Evolutionary conservation across 176 grass and related monocot species (phyloP).

Genomic region (Zoysia japonica): DNA sequence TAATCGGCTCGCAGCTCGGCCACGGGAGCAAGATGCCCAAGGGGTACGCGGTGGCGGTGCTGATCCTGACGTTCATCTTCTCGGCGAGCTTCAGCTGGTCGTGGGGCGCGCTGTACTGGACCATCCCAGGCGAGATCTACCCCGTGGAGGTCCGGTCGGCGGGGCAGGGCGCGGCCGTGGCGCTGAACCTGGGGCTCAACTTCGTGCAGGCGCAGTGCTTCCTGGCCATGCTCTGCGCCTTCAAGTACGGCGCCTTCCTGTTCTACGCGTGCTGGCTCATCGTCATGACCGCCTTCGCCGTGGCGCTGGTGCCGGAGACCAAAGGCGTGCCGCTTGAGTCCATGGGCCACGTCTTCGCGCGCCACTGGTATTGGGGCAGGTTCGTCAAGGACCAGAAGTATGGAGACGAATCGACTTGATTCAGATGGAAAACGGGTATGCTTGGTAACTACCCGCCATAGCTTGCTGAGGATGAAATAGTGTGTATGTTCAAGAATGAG

Average conservation of each 20-base stretch:
- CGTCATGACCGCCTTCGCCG: constrained; percentile 70
- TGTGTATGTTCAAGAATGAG: neutral
- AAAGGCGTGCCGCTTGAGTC: constrained; percentile 66
- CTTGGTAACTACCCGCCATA: neutral
- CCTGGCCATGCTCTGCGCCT: constrained; percentile 74
- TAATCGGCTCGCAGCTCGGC: constrained; percentile 52
- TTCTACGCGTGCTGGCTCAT: constrained; percentile 67
- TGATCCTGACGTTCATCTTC: constrained; percentile 59
- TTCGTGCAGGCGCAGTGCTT: constrained; percentile 83
- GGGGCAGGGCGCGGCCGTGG: constrained; percentile 66
- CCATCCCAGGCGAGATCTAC: constrained; percentile 79
- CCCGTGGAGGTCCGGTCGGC: constrained; percentile 79
- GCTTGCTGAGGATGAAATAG: neutral
- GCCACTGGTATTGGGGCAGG: constrained; percentile 73
- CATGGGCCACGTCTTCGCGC: constrained; percentile 62
- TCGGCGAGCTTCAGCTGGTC: constrained; percentile 82
- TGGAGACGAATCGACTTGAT: constrained; percentile 33
- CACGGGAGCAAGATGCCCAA: constrained; percentile 50
- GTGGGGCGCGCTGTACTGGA: constrained; percentile 82
- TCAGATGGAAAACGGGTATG: neutral
- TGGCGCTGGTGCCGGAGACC: constrained; percentile 66
- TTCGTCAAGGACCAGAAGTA: constrained; percentile 53
- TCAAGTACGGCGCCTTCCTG: constrained; percentile 68
- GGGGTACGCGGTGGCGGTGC: constrained; percentile 63
- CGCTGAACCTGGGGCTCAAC: constrained; percentile 73